These are phyloP conservation scores for Leishmania braziliensis DNA, from an alignment of 208 protist species.

Conservation along the genomic window DNA sequence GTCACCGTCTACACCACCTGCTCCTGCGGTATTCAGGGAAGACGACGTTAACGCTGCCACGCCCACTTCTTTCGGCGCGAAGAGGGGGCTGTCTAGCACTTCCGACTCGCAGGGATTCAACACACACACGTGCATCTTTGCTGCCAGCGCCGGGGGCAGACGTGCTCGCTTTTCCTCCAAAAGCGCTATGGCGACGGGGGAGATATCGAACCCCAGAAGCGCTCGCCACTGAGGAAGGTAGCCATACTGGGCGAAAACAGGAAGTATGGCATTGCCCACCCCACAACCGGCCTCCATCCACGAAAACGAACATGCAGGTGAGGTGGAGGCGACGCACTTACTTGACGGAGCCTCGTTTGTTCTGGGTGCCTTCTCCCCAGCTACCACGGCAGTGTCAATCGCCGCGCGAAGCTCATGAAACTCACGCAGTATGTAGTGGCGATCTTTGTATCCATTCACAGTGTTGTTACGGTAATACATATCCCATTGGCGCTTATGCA, in stretches of 20 bases:
- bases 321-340: background rate
- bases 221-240: slow-evolving; percentile 60
- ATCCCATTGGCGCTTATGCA: slow-evolving; percentile 79
- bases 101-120: slow-evolving; percentile 63
- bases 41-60: background rate
- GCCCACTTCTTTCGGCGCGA: background rate
- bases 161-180: slow-evolving; percentile 53
- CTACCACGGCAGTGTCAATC: slow-evolving; percentile 33
- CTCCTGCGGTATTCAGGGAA: background rate
- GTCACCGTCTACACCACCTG: background rate
- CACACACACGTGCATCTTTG: slow-evolving; percentile 65
- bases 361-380: background rate
- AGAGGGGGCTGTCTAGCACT: slow-evolving; percentile 41
- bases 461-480: slow-evolving; percentile 92
- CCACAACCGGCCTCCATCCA: slow-evolving; percentile 95
- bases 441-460: slow-evolving; percentile 88
- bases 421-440: slow-evolving; percentile 89
- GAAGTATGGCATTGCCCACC: slow-evolving; percentile 94
- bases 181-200: slow-evolving; percentile 83
- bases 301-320: slow-evolving; percentile 23
- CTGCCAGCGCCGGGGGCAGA: slow-evolving; percentile 30
- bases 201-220: slow-evolving; percentile 91
- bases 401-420: slow-evolving; percentile 74
- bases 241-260: slow-evolving; percentile 84
- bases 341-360: background rate